A percentile compares a stretch with the other conserved stretches of the same genome.
Conservation (phyloP, 768 basidiomycete species). For the Cyclocybe aegerita region DNA sequence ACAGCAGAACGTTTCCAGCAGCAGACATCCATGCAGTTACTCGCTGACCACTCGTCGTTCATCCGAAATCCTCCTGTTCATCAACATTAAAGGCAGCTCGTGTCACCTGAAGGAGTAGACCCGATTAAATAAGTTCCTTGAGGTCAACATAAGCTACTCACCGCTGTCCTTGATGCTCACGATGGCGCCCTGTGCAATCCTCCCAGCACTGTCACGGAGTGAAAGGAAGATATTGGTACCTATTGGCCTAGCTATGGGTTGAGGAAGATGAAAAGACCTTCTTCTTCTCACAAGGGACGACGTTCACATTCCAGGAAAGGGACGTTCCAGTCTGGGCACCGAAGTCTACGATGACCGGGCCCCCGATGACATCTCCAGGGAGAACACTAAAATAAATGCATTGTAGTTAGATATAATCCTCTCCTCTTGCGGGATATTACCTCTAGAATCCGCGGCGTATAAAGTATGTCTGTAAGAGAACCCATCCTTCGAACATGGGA, state of each 20-base stretch:
- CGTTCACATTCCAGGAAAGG: neutral
- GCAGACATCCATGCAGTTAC: too few relatives aligned
- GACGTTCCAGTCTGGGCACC: neutral
- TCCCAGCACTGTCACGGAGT: neutral
- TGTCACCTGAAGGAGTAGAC: neutral
- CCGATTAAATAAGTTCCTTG: neutral
- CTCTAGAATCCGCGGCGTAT: too few relatives aligned
- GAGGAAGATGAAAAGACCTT: neutral
- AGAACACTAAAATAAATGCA: neutral
- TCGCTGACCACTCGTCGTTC: too few relatives aligned
- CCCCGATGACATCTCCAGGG: neutral
- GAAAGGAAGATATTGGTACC: neutral
- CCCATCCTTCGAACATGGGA: too few relatives aligned
- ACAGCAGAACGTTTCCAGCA: too few relatives aligned
- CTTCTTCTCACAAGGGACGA: neutral
- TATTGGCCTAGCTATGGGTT: neutral
- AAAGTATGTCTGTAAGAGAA: too few relatives aligned
- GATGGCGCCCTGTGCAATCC: neutral
- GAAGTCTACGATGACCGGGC: neutral
- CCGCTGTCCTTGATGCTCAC: neutral
- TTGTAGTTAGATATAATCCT: too few relatives aligned
- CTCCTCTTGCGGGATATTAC: too few relatives aligned
- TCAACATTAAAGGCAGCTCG: neutral
- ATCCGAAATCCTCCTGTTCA: too few relatives aligned
- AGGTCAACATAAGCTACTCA: neutral